Conservation (phyloP, 129 eudicot genomes). For the Lactuca saligna region DNA sequence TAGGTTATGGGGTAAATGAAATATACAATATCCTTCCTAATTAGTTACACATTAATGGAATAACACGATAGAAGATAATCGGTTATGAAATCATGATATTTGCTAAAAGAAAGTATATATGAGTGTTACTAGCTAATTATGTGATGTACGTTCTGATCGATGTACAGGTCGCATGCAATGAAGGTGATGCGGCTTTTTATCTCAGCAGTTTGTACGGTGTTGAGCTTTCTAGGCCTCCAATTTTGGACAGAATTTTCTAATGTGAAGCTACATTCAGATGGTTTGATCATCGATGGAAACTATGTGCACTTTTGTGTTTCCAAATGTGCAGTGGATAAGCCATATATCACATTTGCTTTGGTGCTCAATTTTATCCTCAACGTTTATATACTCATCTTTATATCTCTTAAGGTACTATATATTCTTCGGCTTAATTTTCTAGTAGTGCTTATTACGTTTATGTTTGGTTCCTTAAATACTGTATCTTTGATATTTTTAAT, state of each 20-base stretch:
- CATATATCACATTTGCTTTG: constrained; percentile 65
- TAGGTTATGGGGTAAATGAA: too few relatives aligned
- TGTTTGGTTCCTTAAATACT: too few relatives aligned
- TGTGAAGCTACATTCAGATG: constrained; percentile 56
- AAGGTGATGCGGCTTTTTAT: constrained; percentile 45
- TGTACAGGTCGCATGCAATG: constrained; percentile 42
- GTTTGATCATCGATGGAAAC: constrained; percentile 45
- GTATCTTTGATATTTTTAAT: neutral
- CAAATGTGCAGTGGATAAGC: constrained; percentile 54
- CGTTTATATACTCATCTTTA: constrained; percentile 49
- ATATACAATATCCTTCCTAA: too few relatives aligned
- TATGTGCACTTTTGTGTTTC: constrained; percentile 49
- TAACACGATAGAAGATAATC: constrained; percentile 8
- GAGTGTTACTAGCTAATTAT: constrained; percentile 1
- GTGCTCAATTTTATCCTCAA: constrained; percentile 56
- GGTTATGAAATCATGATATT: neutral
- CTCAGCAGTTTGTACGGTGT: constrained; percentile 64
- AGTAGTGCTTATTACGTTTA: too few relatives aligned
- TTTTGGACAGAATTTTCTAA: constrained; percentile 67
- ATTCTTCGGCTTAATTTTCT: too few relatives aligned
- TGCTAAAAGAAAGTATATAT: neutral
- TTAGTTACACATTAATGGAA: neutral
- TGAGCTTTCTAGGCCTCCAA: constrained; percentile 72
- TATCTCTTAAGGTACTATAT: constrained; percentile 66
- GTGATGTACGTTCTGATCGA: neutral